Evolutionary conservation across 164 flowering plant genomes (phyloP).

Genomic region (Vitis cinerea): DNA sequence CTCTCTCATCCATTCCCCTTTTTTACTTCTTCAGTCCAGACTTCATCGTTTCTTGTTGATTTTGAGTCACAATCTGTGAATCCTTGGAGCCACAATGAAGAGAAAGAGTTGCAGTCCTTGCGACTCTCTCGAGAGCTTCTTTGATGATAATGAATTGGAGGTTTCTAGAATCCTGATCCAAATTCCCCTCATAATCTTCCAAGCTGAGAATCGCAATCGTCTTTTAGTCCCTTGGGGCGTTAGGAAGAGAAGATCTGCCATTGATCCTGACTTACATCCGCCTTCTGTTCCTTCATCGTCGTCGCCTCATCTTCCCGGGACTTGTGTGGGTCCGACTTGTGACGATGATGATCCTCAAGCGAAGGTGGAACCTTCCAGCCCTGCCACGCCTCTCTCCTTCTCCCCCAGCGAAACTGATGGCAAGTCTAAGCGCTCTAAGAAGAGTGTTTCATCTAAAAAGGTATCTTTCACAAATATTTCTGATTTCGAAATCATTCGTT

Average conservation of each 20-base stretch:
- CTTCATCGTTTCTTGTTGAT: no score
- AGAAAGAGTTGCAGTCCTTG: no score
- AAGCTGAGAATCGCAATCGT: background rate
- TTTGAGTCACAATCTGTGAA: no score
- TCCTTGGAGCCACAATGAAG: no score
- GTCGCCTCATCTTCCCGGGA: no score
- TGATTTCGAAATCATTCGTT: background rate
- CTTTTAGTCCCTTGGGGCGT: constrained; percentile 33
- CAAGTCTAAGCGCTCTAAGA: constrained; percentile 18
- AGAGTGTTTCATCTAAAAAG: constrained; percentile 20
- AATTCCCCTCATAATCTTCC: background rate
- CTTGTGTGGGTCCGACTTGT: background rate
- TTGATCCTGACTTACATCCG: background rate
- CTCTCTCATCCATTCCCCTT: no score
- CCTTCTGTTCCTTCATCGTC: background rate
- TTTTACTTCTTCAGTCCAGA: no score
- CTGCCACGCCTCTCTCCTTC: constrained; percentile 52
- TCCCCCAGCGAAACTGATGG: constrained; percentile 49
- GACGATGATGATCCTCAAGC: constrained; percentile 5
- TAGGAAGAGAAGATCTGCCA: constrained; percentile 38
- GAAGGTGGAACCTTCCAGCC: constrained; percentile 17
- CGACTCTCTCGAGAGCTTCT: no score
- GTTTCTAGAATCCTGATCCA: no score
- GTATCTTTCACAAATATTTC: constrained; percentile 12
- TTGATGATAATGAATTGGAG: no score